phyloP scores from a whole-genome alignment of 495 filamentous ascomycete species.

The Tuber indicum region DNA sequence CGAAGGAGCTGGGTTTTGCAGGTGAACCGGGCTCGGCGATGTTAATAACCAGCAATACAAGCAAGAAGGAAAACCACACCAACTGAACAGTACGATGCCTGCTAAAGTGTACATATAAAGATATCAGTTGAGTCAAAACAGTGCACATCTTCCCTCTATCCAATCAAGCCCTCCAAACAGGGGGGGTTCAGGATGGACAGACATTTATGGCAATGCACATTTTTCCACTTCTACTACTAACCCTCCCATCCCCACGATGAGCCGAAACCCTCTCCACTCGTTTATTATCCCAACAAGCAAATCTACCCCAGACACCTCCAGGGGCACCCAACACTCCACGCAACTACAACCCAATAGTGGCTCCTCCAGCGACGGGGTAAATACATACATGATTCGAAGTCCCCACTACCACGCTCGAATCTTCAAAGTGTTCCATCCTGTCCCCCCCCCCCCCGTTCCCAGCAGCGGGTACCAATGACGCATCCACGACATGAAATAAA shows the following conservation, averaged over 20 bases:
- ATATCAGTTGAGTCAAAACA: background rate
- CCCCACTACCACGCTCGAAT: background rate
- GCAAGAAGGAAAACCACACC: background rate
- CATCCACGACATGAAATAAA: background rate
- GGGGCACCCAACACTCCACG: background rate
- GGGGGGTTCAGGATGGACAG: background rate
- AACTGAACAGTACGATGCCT: background rate
- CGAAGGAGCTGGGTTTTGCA: too few relatives aligned
- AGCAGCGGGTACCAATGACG: background rate
- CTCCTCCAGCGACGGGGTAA: background rate
- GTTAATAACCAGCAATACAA: background rate
- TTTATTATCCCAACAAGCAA: background rate
- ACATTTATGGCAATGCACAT: background rate
- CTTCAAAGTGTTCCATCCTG: background rate
- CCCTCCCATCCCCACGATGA: background rate
- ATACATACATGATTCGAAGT: background rate
- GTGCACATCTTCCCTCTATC: background rate
- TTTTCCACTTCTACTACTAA: background rate
- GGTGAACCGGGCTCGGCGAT: background rate
- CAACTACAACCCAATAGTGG: background rate
- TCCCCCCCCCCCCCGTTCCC: background rate
- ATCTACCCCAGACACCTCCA: background rate
- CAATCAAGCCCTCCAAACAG: background rate
- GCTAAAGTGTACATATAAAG: background rate
- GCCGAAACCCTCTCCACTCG: background rate